A percentile compares a stretch with the other conserved stretches of the same genome.
phyloP scores from a whole-genome alignment of 1,139 yeast species.

The Scheffersomyces quercinus region DNA sequence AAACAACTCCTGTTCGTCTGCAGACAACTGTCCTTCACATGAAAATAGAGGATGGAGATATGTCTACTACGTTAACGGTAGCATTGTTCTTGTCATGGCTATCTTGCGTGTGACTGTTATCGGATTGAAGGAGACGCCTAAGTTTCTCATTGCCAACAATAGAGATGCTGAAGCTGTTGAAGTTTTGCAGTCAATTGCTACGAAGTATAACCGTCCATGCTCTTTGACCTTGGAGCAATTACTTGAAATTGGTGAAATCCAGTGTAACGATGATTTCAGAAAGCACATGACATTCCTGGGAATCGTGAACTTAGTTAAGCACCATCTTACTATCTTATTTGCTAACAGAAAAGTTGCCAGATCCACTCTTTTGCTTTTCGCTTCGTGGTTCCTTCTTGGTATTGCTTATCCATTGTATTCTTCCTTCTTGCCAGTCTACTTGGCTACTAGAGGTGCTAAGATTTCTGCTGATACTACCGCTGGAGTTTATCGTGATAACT shows the following conservation, averaged over 20 bases:
- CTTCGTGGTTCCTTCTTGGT: slow-evolving; percentile 35
- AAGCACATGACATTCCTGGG: slow-evolving; percentile 9
- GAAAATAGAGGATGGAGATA: slow-evolving; percentile 64
- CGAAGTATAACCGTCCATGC: slow-evolving; percentile 41
- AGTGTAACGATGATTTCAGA: slow-evolving; percentile 23
- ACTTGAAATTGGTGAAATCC: slow-evolving; percentile 43
- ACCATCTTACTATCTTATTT: slow-evolving; percentile 27
- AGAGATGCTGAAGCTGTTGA: slow-evolving; percentile 52
- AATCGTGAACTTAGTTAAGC: slow-evolving; percentile 16
- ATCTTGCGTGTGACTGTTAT: slow-evolving; percentile 46
- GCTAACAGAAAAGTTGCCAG: slow-evolving; percentile 21
- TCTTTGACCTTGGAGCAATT: slow-evolving; percentile 48
- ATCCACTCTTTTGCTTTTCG: slow-evolving; percentile 25
- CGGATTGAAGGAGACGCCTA: slow-evolving; percentile 57
- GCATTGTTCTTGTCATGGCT: slow-evolving; percentile 51
- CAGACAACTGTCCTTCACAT: slow-evolving; percentile 41
- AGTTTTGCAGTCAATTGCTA: slow-evolving; percentile 37
- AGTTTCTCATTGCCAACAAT: slow-evolving; percentile 52
- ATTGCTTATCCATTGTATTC: slow-evolving; percentile 35
- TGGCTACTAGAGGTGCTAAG: slow-evolving; percentile 35
- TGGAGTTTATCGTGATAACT: slow-evolving; percentile 11
- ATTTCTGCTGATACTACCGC: slow-evolving; percentile 20
- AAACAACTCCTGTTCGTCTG: slow-evolving; percentile 45
- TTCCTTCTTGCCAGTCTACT: slow-evolving; percentile 33
- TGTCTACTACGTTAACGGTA: slow-evolving; percentile 54